Evolutionary conservation across 2,329 filamentous ascomycete species (phyloP).

Genomic region (Capronia americana): DNA sequence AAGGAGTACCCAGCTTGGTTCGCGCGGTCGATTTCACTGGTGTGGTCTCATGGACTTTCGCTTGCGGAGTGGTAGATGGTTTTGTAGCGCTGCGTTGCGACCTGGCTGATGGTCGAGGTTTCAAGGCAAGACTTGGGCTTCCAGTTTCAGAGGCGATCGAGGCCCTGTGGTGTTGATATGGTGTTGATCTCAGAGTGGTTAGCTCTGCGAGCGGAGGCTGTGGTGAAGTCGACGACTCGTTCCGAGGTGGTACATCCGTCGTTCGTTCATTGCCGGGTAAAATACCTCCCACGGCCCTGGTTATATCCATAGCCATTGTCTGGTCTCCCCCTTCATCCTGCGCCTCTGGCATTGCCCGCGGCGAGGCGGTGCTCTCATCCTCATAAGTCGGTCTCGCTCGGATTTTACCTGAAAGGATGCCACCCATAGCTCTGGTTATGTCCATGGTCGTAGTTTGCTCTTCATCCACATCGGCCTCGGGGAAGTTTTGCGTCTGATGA

Average conservation of each 20-base stretch:
- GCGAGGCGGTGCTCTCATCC: not conserved
- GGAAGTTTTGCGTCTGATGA: constrained; percentile 46
- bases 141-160: constrained; percentile 55
- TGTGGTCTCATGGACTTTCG: constrained; percentile 40
- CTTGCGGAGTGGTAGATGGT: constrained; percentile 50
- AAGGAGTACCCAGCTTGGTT: constrained; percentile 48
- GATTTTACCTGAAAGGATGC: constrained; percentile 56
- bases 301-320: constrained; percentile 72
- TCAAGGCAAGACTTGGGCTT: constrained; percentile 64
- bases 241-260: constrained; percentile 12
- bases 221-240: constrained; percentile 40
- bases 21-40: constrained; percentile 41
- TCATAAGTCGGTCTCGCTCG: constrained; percentile 51
- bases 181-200: constrained; percentile 29
- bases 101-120: constrained; percentile 56
- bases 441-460: constrained; percentile 68
- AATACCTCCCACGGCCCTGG: constrained; percentile 68
- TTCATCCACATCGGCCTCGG: constrained; percentile 41
- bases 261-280: constrained; percentile 44
- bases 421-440: constrained; percentile 68
- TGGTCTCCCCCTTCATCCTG: constrained; percentile 43
- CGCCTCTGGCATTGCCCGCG: not conserved
- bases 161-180: constrained; percentile 41
- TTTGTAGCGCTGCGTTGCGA: constrained; percentile 51
- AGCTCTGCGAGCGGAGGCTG: constrained; percentile 34